phyloP scores from a whole-genome alignment of 805 yeast genomes.

The Komagataella kurtzmanii region DNA sequence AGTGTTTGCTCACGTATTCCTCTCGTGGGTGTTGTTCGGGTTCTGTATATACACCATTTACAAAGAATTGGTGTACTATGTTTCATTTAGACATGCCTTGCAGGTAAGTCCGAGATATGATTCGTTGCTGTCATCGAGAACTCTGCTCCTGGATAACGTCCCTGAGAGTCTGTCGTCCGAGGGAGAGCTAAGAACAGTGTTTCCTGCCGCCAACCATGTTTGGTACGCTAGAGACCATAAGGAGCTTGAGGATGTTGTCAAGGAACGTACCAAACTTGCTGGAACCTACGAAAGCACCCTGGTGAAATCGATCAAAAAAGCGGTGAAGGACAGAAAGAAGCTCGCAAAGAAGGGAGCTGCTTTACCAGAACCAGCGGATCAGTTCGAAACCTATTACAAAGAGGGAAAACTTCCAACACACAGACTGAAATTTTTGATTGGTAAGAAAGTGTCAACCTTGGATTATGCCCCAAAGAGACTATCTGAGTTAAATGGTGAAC shows the following conservation, averaged over 20 bases:
- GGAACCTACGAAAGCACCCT: slow-evolving; percentile 53
- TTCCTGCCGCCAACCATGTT: slow-evolving; percentile 47
- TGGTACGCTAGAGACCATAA: slow-evolving; percentile 54
- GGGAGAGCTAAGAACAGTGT: slow-evolving; percentile 41
- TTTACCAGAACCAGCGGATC: slow-evolving; percentile 42
- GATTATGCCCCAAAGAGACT: slow-evolving; percentile 56
- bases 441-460: slow-evolving; percentile 78
- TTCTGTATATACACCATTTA: slow-evolving; percentile 51
- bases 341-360: slow-evolving; percentile 43
- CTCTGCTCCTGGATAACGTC: slow-evolving; percentile 60
- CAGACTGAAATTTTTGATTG: slow-evolving; percentile 53
- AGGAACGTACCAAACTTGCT: slow-evolving; percentile 52
- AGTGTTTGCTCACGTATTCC: slow-evolving; percentile 60
- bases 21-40: slow-evolving; percentile 67
- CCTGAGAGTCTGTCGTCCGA: slow-evolving; percentile 30
- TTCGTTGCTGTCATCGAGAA: slow-evolving; percentile 54
- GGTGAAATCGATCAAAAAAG: slow-evolving; percentile 44
- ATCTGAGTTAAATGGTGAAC: slow-evolving; percentile 55
- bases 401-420: slow-evolving; percentile 77
- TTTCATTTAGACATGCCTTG: slow-evolving; percentile 56
- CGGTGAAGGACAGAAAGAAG: slow-evolving; percentile 42
- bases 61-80: slow-evolving; percentile 61
- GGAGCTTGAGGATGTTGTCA: slow-evolving; percentile 38
- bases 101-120: slow-evolving; percentile 67
- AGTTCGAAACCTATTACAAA: slow-evolving; percentile 46